A percentile compares a stretch with the other conserved stretches of the same genome.
Conservation (phyloP, 208 protist species). For the Crithidia sp. region DNA sequence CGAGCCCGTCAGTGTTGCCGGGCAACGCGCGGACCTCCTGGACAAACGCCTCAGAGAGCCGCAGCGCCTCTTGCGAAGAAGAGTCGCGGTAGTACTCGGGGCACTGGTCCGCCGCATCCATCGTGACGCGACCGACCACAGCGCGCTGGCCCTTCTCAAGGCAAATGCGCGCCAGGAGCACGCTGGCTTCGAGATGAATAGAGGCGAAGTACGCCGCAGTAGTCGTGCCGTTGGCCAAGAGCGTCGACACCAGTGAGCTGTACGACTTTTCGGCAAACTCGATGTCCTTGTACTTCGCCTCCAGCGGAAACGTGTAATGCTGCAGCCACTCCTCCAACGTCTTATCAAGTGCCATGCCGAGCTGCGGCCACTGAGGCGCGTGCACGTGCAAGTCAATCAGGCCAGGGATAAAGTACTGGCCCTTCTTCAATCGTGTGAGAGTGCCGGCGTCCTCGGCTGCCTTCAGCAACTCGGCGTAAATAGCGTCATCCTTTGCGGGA, state of each 20-base stretch:
- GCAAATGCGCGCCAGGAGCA: conserved; percentile 81
- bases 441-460: conserved; percentile 31
- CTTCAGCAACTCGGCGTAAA: conserved; percentile 22
- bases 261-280: conserved; percentile 80
- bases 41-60: conserved; percentile 72
- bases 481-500: conserved; percentile 33
- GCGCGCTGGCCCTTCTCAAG: conserved; percentile 86
- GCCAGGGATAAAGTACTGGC: conserved; percentile 85
- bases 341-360: conserved; percentile 87
- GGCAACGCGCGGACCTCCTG: conserved; percentile 49
- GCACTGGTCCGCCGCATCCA: conserved; percentile 87
- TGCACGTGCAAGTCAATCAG: conserved; percentile 95
- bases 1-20: conserved; percentile 55
- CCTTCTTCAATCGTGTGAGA: conserved; percentile 39
- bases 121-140: conserved; percentile 90
- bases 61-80: conserved; percentile 63
- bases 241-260: conserved; percentile 61
- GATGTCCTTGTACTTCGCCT: conserved; percentile 84
- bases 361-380: conserved; percentile 91
- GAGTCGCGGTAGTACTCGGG: conserved; percentile 92
- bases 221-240: conserved; percentile 92
- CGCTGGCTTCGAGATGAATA: conserved; percentile 81
- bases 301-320: conserved; percentile 92
- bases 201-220: conserved; percentile 92
- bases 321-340: conserved; percentile 93